A percentile compares a stretch with the other conserved stretches of the same genome.
Conservation (phyloP, 371 early-diverging fungal genomes). For the Modicella reniformis region DNA sequence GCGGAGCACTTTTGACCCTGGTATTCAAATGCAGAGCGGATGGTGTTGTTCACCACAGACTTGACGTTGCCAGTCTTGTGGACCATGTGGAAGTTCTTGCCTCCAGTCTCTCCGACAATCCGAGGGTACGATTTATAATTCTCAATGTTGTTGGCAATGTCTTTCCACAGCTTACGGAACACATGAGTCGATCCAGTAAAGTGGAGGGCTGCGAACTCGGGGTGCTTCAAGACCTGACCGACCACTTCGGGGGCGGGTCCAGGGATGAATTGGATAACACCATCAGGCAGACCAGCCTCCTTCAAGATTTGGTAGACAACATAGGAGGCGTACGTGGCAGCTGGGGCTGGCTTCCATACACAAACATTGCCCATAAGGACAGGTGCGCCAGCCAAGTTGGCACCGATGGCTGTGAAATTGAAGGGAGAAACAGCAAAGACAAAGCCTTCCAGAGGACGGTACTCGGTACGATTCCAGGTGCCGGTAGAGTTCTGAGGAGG, state of each 20-base stretch:
- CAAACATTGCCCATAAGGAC: conserved; percentile 97
- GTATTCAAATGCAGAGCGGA: conserved; percentile 96
- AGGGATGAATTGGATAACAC: conserved; percentile 97
- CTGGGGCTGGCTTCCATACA: conserved; percentile 95
- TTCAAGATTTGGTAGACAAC: conserved; percentile 87
- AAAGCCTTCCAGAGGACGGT: conserved; percentile 96
- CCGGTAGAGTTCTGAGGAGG: conserved; percentile 89
- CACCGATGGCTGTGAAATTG: conserved; percentile 99
- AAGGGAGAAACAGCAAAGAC: conserved; percentile 96
- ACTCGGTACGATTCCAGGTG: conserved; percentile 96
- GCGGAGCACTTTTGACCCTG: conserved; percentile 98
- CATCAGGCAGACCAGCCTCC: conserved; percentile 96
- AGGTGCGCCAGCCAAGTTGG: conserved; percentile 93
- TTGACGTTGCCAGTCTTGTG: conserved; percentile 80
- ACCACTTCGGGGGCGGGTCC: conserved; percentile 87
- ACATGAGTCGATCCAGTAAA: conserved; percentile 96
- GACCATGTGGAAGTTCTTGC: conserved; percentile 97
- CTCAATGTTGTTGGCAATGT: conserved; percentile 91
- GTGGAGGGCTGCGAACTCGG: conserved; percentile 95
- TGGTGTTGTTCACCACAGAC: conserved; percentile 79
- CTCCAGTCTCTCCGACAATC: conserved; percentile 97
- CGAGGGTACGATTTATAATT: conserved; percentile 93
- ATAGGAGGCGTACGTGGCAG: conserved; percentile 91
- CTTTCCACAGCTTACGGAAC: conserved; percentile 93
- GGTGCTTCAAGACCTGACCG: conserved; percentile 77